phyloP scores from a whole-genome alignment of 2,329 filamentous ascomycete species.

The Lasiodiplodia sp. region DNA sequence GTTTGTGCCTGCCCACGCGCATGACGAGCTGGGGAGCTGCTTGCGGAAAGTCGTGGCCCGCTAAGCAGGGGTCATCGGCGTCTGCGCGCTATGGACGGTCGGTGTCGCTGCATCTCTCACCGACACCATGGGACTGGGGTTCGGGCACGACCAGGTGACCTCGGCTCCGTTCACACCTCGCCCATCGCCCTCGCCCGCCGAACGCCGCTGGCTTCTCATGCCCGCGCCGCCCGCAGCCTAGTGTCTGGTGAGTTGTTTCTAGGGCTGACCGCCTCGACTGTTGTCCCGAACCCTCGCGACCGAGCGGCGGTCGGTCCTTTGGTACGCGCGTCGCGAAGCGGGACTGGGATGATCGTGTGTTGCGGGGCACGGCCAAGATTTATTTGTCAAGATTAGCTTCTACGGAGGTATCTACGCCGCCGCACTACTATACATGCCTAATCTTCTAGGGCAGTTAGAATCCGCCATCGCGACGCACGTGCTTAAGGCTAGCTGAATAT shows the following conservation, averaged over 20 bases:
- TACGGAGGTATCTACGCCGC: neutral
- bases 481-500: neutral
- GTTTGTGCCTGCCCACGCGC: neutral
- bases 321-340: constrained; percentile 7
- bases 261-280: constrained; percentile 10
- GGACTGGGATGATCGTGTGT: neutral
- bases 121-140: constrained; percentile 17
- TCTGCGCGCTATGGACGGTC: neutral
- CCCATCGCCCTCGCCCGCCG: neutral
- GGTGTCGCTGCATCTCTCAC: constrained; percentile 10
- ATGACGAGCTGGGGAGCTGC: neutral
- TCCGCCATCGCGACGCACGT: neutral
- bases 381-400: neutral
- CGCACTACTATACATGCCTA: neutral
- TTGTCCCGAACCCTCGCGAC: neutral
- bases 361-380: neutral
- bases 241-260: constrained; percentile 6
- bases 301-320: neutral
- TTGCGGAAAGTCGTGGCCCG: constrained; percentile 5
- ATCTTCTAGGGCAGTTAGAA: neutral
- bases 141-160: constrained; percentile 7
- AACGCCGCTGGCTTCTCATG: neutral
- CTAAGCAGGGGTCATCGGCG: neutral
- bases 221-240: constrained; percentile 7
- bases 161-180: neutral